Conservation (phyloP, 2,329 filamentous ascomycete species). For the Penicillium sp. region DNA sequence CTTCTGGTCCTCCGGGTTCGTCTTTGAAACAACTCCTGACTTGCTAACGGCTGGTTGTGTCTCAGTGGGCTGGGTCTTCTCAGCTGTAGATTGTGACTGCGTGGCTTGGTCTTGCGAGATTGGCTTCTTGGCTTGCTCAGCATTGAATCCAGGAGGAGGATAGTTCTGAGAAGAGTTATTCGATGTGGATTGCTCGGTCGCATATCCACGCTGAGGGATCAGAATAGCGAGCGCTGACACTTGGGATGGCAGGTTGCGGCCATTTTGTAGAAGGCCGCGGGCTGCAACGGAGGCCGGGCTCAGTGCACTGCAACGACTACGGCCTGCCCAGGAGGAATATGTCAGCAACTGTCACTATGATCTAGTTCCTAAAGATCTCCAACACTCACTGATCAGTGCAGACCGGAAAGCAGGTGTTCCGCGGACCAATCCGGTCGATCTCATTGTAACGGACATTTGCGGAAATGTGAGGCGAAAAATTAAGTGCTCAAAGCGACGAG, state of each 20-base stretch:
- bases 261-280: conserved; percentile 34
- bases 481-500: conserved; percentile 26
- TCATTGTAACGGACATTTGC: conserved; percentile 41
- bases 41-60: conserved; percentile 42
- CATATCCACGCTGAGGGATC: conserved; percentile 52
- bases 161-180: conserved; percentile 50
- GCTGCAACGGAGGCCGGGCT: conserved; percentile 29
- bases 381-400: conserved; percentile 28
- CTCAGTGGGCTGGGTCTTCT: conserved; percentile 6
- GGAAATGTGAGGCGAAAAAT: conserved; percentile 28
- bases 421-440: conserved; percentile 40
- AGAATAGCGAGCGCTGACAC: conserved; percentile 58
- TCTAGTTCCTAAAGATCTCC: not conserved
- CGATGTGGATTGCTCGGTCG: conserved; percentile 58
- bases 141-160: conserved; percentile 86
- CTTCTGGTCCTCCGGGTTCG: conserved; percentile 52
- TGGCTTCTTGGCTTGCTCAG: conserved; percentile 85
- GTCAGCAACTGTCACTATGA: not conserved
- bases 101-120: conserved; percentile 56
- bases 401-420: conserved; percentile 33
- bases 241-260: conserved; percentile 47
- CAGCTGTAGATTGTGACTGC: conserved; percentile 20
- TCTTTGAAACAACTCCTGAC: conserved; percentile 61
- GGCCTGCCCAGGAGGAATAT: conserved; percentile 23
- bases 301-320: conserved; percentile 32